phyloP scores from a whole-genome alignment of 495 filamentous ascomycete genomes.

The Neurospora sublineolata region DNA sequence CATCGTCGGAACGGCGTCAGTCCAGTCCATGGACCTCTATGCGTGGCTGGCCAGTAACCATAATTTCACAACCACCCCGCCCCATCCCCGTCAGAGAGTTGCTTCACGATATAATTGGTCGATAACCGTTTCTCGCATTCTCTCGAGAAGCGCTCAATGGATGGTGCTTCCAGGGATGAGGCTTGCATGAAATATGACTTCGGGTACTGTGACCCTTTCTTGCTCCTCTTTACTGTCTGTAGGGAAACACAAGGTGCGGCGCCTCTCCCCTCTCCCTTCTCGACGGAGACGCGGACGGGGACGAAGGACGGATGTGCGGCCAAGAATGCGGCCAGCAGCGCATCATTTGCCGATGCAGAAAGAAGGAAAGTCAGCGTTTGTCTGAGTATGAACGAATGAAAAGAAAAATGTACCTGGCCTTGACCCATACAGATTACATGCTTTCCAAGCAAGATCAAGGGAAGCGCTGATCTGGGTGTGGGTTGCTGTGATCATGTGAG shows the following conservation, averaged over 20 bases:
- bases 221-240: background rate
- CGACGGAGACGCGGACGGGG: background rate
- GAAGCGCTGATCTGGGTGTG: background rate
- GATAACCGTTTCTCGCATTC: background rate
- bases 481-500: background rate
- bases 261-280: background rate
- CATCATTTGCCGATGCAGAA: background rate
- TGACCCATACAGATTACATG: background rate
- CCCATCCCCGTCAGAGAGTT: conserved; percentile 2
- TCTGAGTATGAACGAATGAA: background rate
- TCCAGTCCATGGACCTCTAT: background rate
- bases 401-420: background rate
- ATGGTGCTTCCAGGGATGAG: background rate
- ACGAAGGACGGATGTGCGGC: background rate
- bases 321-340: background rate
- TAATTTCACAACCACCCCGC: background rate
- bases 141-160: background rate
- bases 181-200: background rate
- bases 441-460: background rate
- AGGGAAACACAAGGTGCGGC: background rate
- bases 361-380: background rate
- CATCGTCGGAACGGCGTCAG: background rate
- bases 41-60: too few relatives aligned
- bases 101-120: conserved; percentile 6
- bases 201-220: background rate